Evolutionary conservation across 78 protist genomes (phyloP).

Genomic region (Diacronema lutheri): DNA sequence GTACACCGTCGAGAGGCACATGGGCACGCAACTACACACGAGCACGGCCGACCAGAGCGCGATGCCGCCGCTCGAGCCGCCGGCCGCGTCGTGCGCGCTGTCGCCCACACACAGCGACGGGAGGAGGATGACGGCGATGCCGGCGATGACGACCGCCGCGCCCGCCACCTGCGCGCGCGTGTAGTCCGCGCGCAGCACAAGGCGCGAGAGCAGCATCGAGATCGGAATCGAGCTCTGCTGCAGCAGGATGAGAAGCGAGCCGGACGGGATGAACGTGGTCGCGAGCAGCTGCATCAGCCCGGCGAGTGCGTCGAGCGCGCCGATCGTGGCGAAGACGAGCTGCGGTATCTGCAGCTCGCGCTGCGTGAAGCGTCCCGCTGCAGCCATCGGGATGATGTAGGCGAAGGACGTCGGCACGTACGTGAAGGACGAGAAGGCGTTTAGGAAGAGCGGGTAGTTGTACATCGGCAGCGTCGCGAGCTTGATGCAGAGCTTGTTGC

Average conservation of each 20-base stretch:
- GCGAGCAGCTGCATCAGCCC: constrained; percentile 37
- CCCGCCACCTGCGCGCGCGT: constrained; percentile 18
- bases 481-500: background rate
- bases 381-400: constrained; percentile 34
- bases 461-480: constrained; percentile 41
- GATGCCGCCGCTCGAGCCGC: background rate
- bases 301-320: constrained; percentile 18
- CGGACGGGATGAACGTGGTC: constrained; percentile 7
- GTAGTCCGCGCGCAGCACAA: constrained; percentile 1
- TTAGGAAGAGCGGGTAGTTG: constrained; percentile 39
- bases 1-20: constrained; percentile 36
- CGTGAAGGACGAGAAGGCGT: background rate
- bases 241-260: constrained; percentile 17
- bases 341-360: constrained; percentile 13
- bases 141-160: constrained; percentile 3
- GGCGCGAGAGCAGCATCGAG: constrained; percentile 24
- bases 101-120: background rate
- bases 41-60: constrained; percentile 15
- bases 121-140: constrained; percentile 22
- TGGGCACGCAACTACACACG: constrained; percentile 22
- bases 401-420: constrained; percentile 37
- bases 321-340: constrained; percentile 31
- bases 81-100: background rate
- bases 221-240: constrained; percentile 33
- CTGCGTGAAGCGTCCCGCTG: constrained; percentile 5